Base-by-base conservation (phyloP, 306 rosid genomes). In the Sophora flavescens region DNA sequence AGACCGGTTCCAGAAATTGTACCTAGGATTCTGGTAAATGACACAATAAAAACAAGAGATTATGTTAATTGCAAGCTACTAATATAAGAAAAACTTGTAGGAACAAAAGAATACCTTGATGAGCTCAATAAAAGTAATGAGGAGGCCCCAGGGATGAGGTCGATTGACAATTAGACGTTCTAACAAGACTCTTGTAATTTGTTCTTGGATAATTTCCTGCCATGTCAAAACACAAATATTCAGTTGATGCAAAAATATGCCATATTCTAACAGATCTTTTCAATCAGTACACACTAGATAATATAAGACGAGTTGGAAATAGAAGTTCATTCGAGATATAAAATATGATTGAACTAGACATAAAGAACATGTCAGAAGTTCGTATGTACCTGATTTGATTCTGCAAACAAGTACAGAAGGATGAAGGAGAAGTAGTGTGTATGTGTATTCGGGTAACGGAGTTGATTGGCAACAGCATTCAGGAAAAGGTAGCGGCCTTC, bases 91-190 rank as follows among this genome's bases (percentile, higher is more conserved):
- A 50, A 39, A 35, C 18, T 4, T 4, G n/a, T 0, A 70, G 41
- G 10, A 70, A 30, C 11, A 38, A 67, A 48, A 26, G 50, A 12
- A 81, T 44, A 93, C 98, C 97, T 93, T 93, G 83, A 93, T 91
- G 36, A 96, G 88, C 87, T 96, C 99, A 35, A 96, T 96, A 76
- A 96, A 96, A n/a, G 98, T 93, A 39, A 96, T 93, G 39, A 96
- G 89, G 41, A 96, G 94, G 57, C 99, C 99, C 99, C 99, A 96
- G 15, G 99, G 99, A 84, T 96, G 99, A 14, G 99, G 99, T 39
- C 99, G 87, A 78, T 96, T 96, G 18, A 93, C 98, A 74, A 96
- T 96, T 11, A 96, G 84, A 17, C 99, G 96, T 72, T 96, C 99
- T 75, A 96, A 80, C 91, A 96, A 77, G 30, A 96, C 99, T 82